Conservation (phyloP, 192 early-diverging fungal species). For the Coemansia sp. region DNA sequence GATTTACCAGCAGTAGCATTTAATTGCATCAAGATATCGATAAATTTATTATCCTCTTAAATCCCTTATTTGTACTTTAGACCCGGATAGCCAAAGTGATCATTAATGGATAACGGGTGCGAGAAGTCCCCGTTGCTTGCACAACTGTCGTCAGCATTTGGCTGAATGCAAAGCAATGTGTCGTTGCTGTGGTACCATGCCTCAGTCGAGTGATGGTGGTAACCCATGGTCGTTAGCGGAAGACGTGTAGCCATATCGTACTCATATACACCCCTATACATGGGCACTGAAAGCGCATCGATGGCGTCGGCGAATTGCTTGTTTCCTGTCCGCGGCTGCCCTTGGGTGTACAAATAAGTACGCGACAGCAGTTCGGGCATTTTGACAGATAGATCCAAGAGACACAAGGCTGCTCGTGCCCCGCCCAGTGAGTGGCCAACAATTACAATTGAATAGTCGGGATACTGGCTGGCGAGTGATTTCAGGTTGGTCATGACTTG, state of each 20-base stretch:
- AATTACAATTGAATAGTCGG: constrained; percentile 26
- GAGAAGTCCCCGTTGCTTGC: constrained; percentile 6
- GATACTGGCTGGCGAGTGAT: constrained; percentile 29
- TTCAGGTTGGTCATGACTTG: constrained; percentile 20
- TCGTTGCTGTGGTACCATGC: constrained; percentile 39
- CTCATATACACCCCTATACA: constrained; percentile 26
- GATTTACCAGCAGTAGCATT: too few species aligned
- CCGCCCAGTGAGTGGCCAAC: constrained; percentile 49
- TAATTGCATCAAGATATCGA: neutral
- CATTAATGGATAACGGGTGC: constrained; percentile 14
- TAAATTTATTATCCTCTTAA: neutral
- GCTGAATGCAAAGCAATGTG: constrained; percentile 21
- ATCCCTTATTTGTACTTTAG: constrained; percentile 25
- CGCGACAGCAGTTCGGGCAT: constrained; percentile 11
- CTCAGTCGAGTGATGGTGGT: constrained; percentile 36
- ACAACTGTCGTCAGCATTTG: constrained; percentile 16
- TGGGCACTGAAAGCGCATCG: constrained; percentile 18
- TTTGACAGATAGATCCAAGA: constrained; percentile 19
- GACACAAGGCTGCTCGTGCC: constrained; percentile 33
- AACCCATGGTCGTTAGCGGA: constrained; percentile 22
- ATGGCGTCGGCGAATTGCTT: constrained; percentile 22
- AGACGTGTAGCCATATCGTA: constrained; percentile 38
- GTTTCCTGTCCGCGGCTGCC: constrained; percentile 41
- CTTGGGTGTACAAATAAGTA: constrained; percentile 35
- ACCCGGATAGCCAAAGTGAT: constrained; percentile 35